Base-by-base conservation (phyloP, 1,284 basidiomycete species). In the Malassezia arunalokei region DNA sequence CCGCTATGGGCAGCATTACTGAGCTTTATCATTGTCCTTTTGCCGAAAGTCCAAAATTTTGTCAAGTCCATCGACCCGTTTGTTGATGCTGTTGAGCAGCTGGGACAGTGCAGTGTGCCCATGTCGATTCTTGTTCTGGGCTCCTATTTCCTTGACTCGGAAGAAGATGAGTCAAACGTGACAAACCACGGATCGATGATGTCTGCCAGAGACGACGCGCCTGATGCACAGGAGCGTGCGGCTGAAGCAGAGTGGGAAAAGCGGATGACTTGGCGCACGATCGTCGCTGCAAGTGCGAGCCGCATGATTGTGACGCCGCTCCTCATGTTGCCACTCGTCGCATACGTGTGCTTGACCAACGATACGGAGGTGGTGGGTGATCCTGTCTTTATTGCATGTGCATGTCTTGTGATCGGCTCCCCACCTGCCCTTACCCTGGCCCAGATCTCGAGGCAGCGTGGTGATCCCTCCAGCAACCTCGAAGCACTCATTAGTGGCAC, bases 121-220 rank as follows among this genome's bases (percentile, higher is more conserved):
- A 72, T 94, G 24, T 94, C 90, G 3, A 77, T 95, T 35, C 80
- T 95, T 55, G 88, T 94, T 7, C 82, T 95, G 40, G 90, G 90
- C 14, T 88, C 86, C 6, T 94, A 91, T 78, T 94, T 94, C 49
- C 37, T 30, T 9, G 50, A 41, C 17, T 43, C 39, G 9, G 38
- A 46, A 27, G 47, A 33, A n/a, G 11, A 15, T 5, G 6, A 33
- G 20, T 11, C 41, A 12, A 12, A n/a, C 17, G 12, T 48, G 39
- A 32, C 32, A 8, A 39, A 40, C 29, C 35, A 35, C 6, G 17
- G 30, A 27, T 47, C 44, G 33, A 38, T 24, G 33, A 37, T 47
- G 32, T 32, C 37, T 6, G 20, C 20, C 2, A 24, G 20, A 24
- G 43, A 42, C 1, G 11, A 11, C 11, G 15, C 15, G 3, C 11